A percentile compares a stretch with the other conserved stretches of the same genome.
phyloP scores from a whole-genome alignment of 371 early-diverging fungal species.

The Rhizopus delemar region DNA sequence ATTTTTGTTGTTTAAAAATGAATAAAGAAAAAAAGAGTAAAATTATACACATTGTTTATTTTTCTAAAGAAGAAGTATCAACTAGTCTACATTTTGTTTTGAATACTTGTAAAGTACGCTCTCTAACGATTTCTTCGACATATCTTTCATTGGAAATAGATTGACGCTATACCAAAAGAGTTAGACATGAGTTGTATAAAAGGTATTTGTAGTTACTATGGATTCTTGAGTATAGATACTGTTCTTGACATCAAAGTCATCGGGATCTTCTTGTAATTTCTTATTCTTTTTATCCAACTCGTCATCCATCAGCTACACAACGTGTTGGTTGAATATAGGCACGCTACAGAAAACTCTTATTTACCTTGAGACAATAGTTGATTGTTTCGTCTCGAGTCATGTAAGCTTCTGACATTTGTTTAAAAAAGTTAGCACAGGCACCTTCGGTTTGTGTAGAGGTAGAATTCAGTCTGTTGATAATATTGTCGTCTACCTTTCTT shows the following conservation, averaged over 20 bases:
- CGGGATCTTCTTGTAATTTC: slow-evolving; percentile 61
- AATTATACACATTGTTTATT: slow-evolving; percentile 17
- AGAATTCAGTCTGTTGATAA: slow-evolving; percentile 74
- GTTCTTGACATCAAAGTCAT: slow-evolving; percentile 61
- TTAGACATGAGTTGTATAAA: not conserved
- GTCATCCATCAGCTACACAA: slow-evolving; percentile 57
- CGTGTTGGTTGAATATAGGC: no score
- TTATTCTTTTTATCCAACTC: slow-evolving; percentile 57
- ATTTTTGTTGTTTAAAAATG: not conserved
- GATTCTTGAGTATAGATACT: slow-evolving; percentile 63
- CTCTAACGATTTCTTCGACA: slow-evolving; percentile 76
- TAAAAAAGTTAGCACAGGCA: slow-evolving; percentile 70
- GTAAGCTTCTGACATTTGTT: slow-evolving; percentile 68
- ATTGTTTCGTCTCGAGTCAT: slow-evolving; percentile 68
- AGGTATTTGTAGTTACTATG: slow-evolving; percentile 44
- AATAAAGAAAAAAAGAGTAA: slow-evolving; percentile 1
- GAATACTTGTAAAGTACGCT: slow-evolving; percentile 71
- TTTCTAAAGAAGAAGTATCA: slow-evolving; percentile 56
- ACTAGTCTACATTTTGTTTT: slow-evolving; percentile 67
- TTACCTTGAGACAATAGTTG: slow-evolving; percentile 68
- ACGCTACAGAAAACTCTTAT: not conserved
- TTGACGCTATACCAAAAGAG: slow-evolving; percentile 54
- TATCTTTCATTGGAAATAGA: slow-evolving; percentile 68
- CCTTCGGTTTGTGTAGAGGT: slow-evolving; percentile 68
- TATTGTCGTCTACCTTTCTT: slow-evolving; percentile 81